Conservation (phyloP, 352 stramenopile species). For the Halophytophthora polymorphica region DNA sequence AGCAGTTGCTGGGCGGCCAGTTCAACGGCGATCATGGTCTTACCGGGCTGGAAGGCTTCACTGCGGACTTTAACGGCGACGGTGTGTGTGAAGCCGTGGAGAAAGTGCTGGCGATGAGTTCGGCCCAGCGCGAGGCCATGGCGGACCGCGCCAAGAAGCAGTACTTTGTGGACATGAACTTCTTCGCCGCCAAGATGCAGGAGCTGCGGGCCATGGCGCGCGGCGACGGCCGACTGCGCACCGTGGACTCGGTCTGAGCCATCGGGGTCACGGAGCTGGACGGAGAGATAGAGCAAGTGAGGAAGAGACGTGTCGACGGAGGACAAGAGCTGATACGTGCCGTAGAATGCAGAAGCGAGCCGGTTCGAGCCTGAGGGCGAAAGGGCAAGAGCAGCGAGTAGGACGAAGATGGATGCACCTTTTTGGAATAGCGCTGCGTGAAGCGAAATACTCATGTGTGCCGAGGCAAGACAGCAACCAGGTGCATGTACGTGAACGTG, state of each 20-base stretch:
- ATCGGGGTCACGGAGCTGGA: too few relatives aligned
- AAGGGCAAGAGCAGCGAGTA: too few relatives aligned
- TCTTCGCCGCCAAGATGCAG: slow-evolving; percentile 61
- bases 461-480: too few relatives aligned
- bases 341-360: too few relatives aligned
- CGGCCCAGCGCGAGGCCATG: slow-evolving; percentile 37
- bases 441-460: too few relatives aligned
- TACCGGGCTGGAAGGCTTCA: slow-evolving; percentile 40
- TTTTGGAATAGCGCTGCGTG: too few relatives aligned
- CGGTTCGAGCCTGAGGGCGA: too few relatives aligned
- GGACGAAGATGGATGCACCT: too few relatives aligned
- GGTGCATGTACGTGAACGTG: too few relatives aligned
- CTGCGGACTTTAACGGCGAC: slow-evolving; percentile 28
- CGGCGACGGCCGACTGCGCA: slow-evolving; percentile 14
- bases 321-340: too few relatives aligned
- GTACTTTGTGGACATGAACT: slow-evolving; percentile 65
- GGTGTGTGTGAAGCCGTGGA: slow-evolving; percentile 55
- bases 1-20: slow-evolving; percentile 50
- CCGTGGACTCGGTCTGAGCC: slow-evolving; percentile 10
- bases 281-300: too few relatives aligned
- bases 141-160: slow-evolving; percentile 41
- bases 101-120: slow-evolving; percentile 45
- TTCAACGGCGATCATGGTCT: slow-evolving; percentile 53
- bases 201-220: slow-evolving; percentile 36
- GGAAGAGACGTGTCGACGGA: too few relatives aligned